Conservation (phyloP, 768 basidiomycete genomes). For the Piloderma croceum region DNA sequence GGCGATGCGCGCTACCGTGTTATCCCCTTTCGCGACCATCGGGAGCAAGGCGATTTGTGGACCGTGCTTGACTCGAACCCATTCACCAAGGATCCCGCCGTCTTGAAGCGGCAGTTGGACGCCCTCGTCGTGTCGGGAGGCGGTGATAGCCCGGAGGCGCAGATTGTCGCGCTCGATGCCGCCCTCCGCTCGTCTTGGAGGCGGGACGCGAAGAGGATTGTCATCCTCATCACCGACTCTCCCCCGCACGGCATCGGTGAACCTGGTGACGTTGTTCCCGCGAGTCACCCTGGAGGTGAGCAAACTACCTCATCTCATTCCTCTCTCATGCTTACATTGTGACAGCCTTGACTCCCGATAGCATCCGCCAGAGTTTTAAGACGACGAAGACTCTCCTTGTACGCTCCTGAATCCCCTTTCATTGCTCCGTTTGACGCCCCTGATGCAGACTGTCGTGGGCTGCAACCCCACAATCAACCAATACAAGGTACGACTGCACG, state of each 20-base stretch:
- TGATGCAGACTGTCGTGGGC: constrained; percentile 4
- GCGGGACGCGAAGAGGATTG: constrained; percentile 37
- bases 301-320: too few relatives aligned
- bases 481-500: constrained; percentile 5
- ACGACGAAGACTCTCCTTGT: constrained; percentile 3
- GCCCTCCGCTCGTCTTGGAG: constrained; percentile 40
- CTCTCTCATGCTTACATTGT: too few relatives aligned
- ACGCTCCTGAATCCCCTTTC: constrained; percentile 4
- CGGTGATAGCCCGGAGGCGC: constrained; percentile 48
- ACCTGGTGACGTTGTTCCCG: constrained; percentile 8
- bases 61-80: constrained; percentile 35
- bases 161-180: constrained; percentile 43
- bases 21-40: constrained; percentile 46
- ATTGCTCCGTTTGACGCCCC: constrained; percentile 1
- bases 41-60: constrained; percentile 42
- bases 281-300: constrained; percentile 8
- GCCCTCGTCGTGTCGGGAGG: constrained; percentile 32
- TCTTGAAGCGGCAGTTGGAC: constrained; percentile 33
- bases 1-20: constrained; percentile 41
- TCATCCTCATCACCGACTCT: constrained; percentile 45
- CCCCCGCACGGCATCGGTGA: constrained; percentile 46
- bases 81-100: constrained; percentile 36
- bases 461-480: constrained; percentile 3
- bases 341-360: constrained; percentile 3
- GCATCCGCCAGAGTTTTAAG: constrained; percentile 3